Conservation (phyloP, 495 filamentous ascomycete species). For the Hyaloscypha finlandica region DNA sequence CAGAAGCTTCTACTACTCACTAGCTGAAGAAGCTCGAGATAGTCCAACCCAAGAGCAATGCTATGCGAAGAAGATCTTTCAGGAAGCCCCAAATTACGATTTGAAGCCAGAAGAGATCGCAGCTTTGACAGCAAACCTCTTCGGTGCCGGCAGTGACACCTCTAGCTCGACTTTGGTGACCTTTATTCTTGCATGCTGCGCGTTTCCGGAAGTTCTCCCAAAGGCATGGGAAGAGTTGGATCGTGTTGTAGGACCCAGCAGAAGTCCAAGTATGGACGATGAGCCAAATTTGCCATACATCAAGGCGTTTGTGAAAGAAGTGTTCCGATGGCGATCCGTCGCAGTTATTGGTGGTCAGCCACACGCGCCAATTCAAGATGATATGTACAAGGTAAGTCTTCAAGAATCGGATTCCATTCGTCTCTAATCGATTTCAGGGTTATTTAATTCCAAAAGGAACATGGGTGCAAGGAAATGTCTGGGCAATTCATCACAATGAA, state of each 20-base stretch:
- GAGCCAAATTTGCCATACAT: conserved; percentile 59
- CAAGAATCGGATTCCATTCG: not conserved
- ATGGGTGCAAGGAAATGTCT: conserved; percentile 63
- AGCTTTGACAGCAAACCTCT: conserved; percentile 54
- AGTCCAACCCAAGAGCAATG: conserved; percentile 48
- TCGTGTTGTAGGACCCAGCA: conserved; percentile 51
- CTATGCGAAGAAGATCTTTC: conserved; percentile 54
- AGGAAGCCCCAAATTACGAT: conserved; percentile 48
- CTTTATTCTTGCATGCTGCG: conserved; percentile 46
- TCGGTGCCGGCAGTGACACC: conserved; percentile 45
- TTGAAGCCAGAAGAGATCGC: conserved; percentile 58
- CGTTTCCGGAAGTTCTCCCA: conserved; percentile 50
- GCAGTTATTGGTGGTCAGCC: conserved; percentile 64
- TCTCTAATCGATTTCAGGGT: conserved; percentile 28
- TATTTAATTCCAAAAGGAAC: conserved; percentile 54
- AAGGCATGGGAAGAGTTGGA: conserved; percentile 60
- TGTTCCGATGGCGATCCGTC: conserved; percentile 64
- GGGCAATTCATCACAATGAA: conserved; percentile 66
- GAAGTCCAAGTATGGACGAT: conserved; percentile 61
- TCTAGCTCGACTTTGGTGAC: conserved; percentile 39
- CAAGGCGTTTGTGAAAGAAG: conserved; percentile 62
- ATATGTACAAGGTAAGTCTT: conserved; percentile 47
- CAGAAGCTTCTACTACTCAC: conserved; percentile 55
- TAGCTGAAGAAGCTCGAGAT: conserved; percentile 55
- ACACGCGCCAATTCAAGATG: conserved; percentile 60